Evolutionary conservation across 805 yeast genomes (phyloP), one percentile per base, ranked within the genome.

Genomic region (Tetrapisispora fleetii): DNA sequence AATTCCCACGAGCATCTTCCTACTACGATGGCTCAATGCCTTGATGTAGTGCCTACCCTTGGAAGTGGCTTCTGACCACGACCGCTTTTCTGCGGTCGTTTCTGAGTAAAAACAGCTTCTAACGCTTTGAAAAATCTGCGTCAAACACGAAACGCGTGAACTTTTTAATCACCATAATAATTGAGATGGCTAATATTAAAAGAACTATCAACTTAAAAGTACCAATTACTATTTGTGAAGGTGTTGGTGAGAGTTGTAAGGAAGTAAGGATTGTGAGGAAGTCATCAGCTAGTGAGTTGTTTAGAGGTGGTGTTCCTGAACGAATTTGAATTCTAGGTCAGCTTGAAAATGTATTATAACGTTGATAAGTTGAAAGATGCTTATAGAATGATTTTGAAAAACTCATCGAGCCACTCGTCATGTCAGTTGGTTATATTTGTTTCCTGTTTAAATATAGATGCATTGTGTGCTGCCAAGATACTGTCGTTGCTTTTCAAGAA

Each of bases 321-420:
- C 8, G 8, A 24, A 24, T 24, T 24, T 24, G 28, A 24, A 8
- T 6, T 6, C 28, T 24, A 24, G 28, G 4, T 4, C 28, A 24
- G 28, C 28, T 24, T 24, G n/a, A 24, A 24, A 24, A 91, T 91
- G 99, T 81, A 83, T 62, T 76, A 90, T 49, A 74, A 78, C 44
- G 86, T 95, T 14, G 72, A 76, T 33, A 77, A 83, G 64, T 86
- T 85, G 64, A 75, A 78, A 16, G 69, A 66, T 52, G 82, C 85
- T 13, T 89, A 88, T 67, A 74, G 76, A 46, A 80, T 77, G 46
- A 81, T 91, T 52, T 73, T 80, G 56, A 70, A 73, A 48, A 76
- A 85, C n/a, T 83, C 95, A 3, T 67, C 87, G 47, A 83, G 95
- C 14, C 97, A 90, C 64, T 83, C 96, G n/a, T 83, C 96, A 6